A percentile compares a stretch with the other conserved stretches of the same genome.
phyloP scores from a whole-genome alignment of 768 basidiomycete species.

The Termitomyces sp. region DNA sequence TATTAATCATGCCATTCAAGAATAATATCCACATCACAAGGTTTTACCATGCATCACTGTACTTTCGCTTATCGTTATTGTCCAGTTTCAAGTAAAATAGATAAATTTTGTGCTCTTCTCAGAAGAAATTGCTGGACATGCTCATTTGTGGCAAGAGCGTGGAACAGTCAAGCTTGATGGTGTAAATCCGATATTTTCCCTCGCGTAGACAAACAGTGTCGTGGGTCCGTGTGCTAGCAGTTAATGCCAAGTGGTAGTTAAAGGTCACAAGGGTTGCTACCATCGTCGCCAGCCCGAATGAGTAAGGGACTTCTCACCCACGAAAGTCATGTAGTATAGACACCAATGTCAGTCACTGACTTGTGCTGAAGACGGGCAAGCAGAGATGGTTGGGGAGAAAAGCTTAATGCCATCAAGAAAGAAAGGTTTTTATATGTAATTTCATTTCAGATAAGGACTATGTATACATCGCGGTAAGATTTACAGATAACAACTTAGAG shows the following conservation, averaged over 20 bases:
- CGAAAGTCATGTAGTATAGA: not conserved
- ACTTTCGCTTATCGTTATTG: not conserved
- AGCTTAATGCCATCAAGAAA: not conserved
- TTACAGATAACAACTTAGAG: not conserved
- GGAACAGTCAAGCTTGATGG: not conserved
- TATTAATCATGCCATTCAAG: not conserved
- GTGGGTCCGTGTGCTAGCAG: slow-evolving; percentile 1
- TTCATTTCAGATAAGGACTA: not conserved
- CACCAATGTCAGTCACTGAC: not conserved
- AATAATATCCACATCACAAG: not conserved
- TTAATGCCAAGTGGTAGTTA: too few species aligned
- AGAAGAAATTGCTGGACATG: not conserved
- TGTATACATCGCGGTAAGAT: not conserved
- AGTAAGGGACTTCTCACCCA: not conserved
- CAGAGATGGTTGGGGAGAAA: not conserved
- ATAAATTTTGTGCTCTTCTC: not conserved
- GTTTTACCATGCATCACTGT: not conserved
- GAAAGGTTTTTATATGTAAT: not conserved
- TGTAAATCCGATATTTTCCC: not conserved
- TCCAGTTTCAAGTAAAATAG: not conserved
- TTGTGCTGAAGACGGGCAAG: not conserved
- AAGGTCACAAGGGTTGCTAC: not conserved
- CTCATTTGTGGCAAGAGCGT: not conserved
- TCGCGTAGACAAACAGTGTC: not conserved
- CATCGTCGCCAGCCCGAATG: not conserved